Evolutionary conservation across 108 stramenopile species (phyloP), one percentile per base, ranked within the genome.

Genomic region (Chaetoceros tenuissimus): DNA sequence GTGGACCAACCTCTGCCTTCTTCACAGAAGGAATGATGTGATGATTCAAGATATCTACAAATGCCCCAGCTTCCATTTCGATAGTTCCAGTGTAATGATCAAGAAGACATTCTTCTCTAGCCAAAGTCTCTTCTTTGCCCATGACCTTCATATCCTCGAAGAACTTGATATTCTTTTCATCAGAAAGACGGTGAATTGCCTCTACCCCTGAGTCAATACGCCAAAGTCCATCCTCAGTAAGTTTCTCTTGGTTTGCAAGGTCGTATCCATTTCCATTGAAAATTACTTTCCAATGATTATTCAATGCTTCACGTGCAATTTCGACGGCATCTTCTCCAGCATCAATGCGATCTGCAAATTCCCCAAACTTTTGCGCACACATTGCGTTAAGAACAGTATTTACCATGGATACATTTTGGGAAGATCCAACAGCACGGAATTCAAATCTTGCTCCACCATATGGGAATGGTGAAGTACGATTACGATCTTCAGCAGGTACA

Each of bases 261-360:
- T 75, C 70, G 80, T 95, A 97, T 75, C 94, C 92, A 81, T 97
- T 75, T 24, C 96, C 96, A 69, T 95, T 97, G 89, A 97, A 97
- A 57, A 97, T 74, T 34, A 89, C 88, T 73, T 76, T 80, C 87
- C 84, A 87, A 81, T 86, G 78, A 71, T 87, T 79, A 48, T 84
- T 80, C 47, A 95, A 64, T 43, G 80, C 74, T 47, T 81, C 73
- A 31, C 85, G 82, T 51, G 92, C 91, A 53, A 95, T 62, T 5
- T 81, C 80, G 43, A 53, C 64, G 47, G 82, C 50, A 30, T 77
- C 55, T 28, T 64, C 81, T 20, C 96, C 96, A 22, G 73, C 80
- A 45, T 95, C 96, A 47, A 94, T 85, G 23, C 64, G 67, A 59
- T 95, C 93, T 24, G 91, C 69, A 64, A 95, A 90, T 55, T 89